Percentiles rank a stretch among this genome's conserved stretches.
These are phyloP conservation scores for Xylariaceae sp. DNA, from an alignment of 2,329 filamentous ascomycete genomes.

Conservation along the genomic window DNA sequence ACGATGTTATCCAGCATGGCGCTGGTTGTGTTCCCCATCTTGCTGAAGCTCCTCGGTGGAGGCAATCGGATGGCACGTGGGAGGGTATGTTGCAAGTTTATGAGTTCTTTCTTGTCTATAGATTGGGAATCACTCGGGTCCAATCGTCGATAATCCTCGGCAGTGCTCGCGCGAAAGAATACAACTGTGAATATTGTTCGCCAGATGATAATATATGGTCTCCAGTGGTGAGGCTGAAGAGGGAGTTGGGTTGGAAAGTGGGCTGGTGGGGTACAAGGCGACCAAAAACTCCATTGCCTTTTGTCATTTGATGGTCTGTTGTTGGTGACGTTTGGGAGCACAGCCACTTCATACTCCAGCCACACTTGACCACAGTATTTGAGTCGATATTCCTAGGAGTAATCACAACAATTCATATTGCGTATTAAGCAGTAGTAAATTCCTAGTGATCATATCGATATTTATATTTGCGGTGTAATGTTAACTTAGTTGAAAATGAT, in stretches of 20 bases:
- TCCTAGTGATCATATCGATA: no score
- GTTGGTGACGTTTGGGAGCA: no score
- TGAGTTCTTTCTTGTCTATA: not conserved
- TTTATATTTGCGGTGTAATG: no score
- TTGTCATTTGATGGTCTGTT: no score
- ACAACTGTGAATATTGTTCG: not conserved
- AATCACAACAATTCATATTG: no score
- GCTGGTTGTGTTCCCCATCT: slow-evolving; percentile 71
- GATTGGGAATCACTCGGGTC: not conserved
- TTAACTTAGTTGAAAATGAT: no score
- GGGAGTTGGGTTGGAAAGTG: not conserved
- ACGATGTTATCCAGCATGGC: slow-evolving; percentile 92
- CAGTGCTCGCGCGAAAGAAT: not conserved
- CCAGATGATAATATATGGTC: not conserved
- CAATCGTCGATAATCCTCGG: not conserved
- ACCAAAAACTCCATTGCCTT: not conserved
- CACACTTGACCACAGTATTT: no score
- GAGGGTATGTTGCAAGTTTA: not conserved
- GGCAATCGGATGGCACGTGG: slow-evolving; percentile 3
- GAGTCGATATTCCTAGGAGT: no score
- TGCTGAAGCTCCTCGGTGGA: slow-evolving; percentile 32
- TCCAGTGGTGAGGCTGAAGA: not conserved
- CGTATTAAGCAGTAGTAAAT: no score
- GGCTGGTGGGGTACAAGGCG: not conserved
- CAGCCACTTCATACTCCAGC: no score